These are phyloP conservation scores for Kwoniella europaea DNA, from an alignment of 768 basidiomycete species.

Conservation along the genomic window DNA sequence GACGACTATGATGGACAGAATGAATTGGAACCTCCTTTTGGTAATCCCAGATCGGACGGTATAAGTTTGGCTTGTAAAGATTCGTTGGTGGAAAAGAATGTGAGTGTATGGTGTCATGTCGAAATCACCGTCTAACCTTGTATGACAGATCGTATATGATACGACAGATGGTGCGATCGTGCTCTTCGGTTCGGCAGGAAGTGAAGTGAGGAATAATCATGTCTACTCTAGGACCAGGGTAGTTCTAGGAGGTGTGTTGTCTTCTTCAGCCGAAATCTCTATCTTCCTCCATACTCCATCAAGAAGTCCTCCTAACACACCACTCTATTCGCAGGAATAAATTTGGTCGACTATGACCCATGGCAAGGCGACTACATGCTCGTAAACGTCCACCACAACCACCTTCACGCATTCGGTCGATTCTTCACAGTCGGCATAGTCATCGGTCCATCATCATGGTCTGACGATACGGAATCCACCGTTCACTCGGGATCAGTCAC, in stretches of 20 bases:
- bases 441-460: slow-evolving; percentile 58
- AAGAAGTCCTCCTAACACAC: background rate
- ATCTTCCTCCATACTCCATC: no score
- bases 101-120: slow-evolving; percentile 21
- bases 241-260: slow-evolving; percentile 53
- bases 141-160: slow-evolving; percentile 54
- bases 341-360: slow-evolving; percentile 57
- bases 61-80: slow-evolving; percentile 60
- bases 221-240: slow-evolving; percentile 54
- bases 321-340: slow-evolving; percentile 48
- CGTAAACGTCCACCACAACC: slow-evolving; percentile 54
- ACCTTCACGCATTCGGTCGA: slow-evolving; percentile 51
- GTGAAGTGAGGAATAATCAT: slow-evolving; percentile 51
- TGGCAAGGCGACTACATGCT: slow-evolving; percentile 58
- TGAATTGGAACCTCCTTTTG: slow-evolving; percentile 46
- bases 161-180: slow-evolving; percentile 59
- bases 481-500: slow-evolving; percentile 54
- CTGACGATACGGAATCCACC: slow-evolving; percentile 56
- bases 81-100: slow-evolving; percentile 56
- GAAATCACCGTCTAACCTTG: background rate
- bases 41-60: slow-evolving; percentile 57
- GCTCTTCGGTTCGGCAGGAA: slow-evolving; percentile 56
- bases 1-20: slow-evolving; percentile 55
- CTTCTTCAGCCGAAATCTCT: no score
- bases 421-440: slow-evolving; percentile 58